Conservation (phyloP, 306 rosid species). For the Purshia tridentata region DNA sequence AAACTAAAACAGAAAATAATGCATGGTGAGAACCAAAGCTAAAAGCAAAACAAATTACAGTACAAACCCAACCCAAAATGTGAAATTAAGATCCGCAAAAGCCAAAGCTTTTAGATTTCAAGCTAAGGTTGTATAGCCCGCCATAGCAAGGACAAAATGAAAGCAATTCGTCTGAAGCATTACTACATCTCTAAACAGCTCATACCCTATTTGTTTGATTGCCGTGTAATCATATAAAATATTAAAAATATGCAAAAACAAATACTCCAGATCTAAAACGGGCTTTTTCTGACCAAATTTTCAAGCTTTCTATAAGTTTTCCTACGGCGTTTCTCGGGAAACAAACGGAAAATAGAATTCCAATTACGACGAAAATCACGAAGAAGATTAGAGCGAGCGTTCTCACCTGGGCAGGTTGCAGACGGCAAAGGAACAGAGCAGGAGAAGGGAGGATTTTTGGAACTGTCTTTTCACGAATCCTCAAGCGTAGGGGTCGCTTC, state of each 20-base stretch:
- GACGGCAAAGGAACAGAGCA: neutral
- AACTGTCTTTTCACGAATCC: constrained; percentile 14
- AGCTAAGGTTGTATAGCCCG: neutral
- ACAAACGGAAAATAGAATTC: neutral
- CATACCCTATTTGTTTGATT: neutral
- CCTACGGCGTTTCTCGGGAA: constrained; percentile 11
- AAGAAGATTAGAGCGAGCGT: neutral
- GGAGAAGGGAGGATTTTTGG: neutral
- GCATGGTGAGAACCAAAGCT: neutral
- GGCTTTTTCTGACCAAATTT: neutral
- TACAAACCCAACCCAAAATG: neutral
- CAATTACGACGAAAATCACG: neutral
- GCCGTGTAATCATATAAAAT: neutral
- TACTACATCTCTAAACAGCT: constrained; percentile 6
- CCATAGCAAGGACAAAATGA: neutral
- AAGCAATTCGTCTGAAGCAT: neutral
- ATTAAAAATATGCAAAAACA: neutral
- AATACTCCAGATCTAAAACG: constrained; percentile 10
- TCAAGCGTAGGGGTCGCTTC: constrained; percentile 4
- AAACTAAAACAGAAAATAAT: neutral
- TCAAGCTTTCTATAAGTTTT: neutral
- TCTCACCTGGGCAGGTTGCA: constrained; percentile 40
- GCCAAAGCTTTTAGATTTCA: neutral
- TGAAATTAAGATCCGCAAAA: neutral
- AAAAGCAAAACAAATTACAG: neutral